These are phyloP conservation scores for Apiotrichum brassicae DNA, from an alignment of 1,284 basidiomycete species.

Conservation along the genomic window DNA sequence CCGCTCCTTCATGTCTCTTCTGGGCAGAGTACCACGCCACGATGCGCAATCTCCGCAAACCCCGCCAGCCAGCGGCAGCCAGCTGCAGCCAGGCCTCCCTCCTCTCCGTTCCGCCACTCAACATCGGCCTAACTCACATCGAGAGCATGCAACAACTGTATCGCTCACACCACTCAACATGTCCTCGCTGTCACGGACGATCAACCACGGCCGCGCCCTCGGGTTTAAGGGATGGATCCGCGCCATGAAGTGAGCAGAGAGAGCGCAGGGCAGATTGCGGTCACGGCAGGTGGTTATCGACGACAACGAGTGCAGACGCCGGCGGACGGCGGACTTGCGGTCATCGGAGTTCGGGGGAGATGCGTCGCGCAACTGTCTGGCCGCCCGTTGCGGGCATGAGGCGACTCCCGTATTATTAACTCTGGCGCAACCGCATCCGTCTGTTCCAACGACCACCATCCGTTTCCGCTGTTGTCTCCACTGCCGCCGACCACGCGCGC, in stretches of 20 bases:
- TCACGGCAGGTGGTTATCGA: neutral
- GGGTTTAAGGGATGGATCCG: slow-evolving; percentile 78
- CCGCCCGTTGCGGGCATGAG: no score
- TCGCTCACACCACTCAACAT: slow-evolving; percentile 42
- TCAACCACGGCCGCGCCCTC: slow-evolving; percentile 65
- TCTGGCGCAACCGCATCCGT: no score
- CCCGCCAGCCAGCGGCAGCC: neutral
- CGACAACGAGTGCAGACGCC: no score
- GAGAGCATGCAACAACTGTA: neutral
- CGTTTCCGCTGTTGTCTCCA: no score
- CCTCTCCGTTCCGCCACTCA: neutral
- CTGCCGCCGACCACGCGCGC: neutral
- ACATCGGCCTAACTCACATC: neutral
- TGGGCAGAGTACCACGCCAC: neutral
- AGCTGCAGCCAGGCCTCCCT: neutral
- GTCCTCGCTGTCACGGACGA: slow-evolving; percentile 67
- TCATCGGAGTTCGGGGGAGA: no score
- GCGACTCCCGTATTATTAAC: no score
- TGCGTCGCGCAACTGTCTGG: no score
- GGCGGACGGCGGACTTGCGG: no score
- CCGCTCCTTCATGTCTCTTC: no score
- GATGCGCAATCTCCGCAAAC: slow-evolving; percentile 2
- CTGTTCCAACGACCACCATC: no score
- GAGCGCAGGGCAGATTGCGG: no score
- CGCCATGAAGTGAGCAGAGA: slow-evolving; percentile 50